Base-by-base conservation (phyloP, 768 basidiomycete species). In the Pisolithus sp. region DNA sequence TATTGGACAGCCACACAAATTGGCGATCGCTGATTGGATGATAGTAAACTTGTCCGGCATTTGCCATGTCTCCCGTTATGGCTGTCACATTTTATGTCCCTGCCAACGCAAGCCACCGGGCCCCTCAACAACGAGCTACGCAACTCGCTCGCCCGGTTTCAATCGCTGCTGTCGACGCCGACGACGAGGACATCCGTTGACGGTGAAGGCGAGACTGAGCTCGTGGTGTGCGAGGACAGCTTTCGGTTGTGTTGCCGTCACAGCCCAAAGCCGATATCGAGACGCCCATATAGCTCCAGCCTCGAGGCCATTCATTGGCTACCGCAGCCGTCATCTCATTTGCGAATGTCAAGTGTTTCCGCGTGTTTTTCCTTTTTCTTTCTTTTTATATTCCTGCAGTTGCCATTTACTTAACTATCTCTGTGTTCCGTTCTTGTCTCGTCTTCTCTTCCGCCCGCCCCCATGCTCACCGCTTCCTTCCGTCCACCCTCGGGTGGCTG, bases 401-500 rank as follows among this genome's bases (percentile, higher is more conserved):
- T 51, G 53, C 26, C 52, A 53, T 58, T 58, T n/a, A n/a, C n/a
- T n/a, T 58, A 58, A 58, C 57, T 13, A 41, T 49, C 45, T 45
- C 46, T 48, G 15, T 24, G 45, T 50, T n/a, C 49, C 49, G 46
- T 53, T 37, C 47, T 52, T 45, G 47, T 48, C 42, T 48, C 49
- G 51, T 47, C 46, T 43, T 20, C 23, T 23, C 39, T 40, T 30
- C 30, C 30, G 30, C 30, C 46, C 51, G 40, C 49, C 43, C 42
- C 47, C 20, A 67, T 62, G 62, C 62, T 62, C 46, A 53, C 65
- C 8, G 60, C 52, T 23, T 38, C 64, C 13, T 58, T 66, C 23
- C 62, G 61, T 49, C 48, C 57, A 23, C 57, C 55, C n/a, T 57
- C 45, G 31, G 51, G 55, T 45, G 57, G 55, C 23, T 58, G 55